Evolutionary conservation across 768 basidiomycete species (phyloP), one percentile per base, ranked within the genome.

Genomic region (Boletus huronensis): DNA sequence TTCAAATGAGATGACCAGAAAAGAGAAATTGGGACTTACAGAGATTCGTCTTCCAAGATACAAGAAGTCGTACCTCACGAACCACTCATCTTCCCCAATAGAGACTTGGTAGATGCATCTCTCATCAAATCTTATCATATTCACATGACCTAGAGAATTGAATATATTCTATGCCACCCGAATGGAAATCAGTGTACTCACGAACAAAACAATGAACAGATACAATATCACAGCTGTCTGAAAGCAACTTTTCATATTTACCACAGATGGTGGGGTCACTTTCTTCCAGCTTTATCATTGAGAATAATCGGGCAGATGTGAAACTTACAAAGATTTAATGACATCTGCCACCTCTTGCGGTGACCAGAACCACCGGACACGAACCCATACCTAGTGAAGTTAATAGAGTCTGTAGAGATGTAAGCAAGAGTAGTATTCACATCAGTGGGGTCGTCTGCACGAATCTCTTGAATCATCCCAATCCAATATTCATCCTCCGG

Each of bases 361-460:
- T 1, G 77, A 73, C 66, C 81, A 86, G 45, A 70, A 83, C 84
- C 84, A 86, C 45, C 79, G 75, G 0, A 85, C 74, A 10, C 58
- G 64, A 0, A 70, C 74, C 80, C 81, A 84, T 0, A 84, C 82
- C 78, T 85, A 41, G 39, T 6, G 32, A 28, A 11, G 19, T 21
- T 3, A 14, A 7, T 23, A 2, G 14, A 1, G 19, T 11, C 5
- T 50, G 4, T 25, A 41, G 21, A 34, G 26, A 16, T 14, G 42
- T 21, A 28, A 5, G 11, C 2, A 7, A 16, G 31, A 50, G 32
- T 17, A 1, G 21, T 40, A 17, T 71, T 43, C 51, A 79, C 61
- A 61, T 74, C 62, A 2, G 61, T 67, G 5, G 72, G 66, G 8
- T 57, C 10, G 50, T 62, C 40, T 46, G 56, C 53, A 13, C 78